Evolutionary conservation across 2,329 filamentous ascomycete species (phyloP).

Genomic region (Nectriaceae sp.): DNA sequence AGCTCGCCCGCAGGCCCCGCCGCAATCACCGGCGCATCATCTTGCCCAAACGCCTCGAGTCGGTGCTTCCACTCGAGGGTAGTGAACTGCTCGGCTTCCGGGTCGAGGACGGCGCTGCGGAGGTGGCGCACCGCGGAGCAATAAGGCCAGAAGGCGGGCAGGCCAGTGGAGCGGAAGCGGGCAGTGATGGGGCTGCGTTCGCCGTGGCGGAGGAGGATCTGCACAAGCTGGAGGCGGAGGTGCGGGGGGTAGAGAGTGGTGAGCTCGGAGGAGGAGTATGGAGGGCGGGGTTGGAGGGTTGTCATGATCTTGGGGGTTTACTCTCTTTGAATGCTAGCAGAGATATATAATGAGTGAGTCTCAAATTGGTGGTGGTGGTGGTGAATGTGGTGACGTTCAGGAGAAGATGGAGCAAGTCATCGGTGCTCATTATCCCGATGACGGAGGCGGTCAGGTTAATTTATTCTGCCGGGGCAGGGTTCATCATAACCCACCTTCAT

Average conservation of each 20-base stretch:
- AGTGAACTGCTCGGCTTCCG: slow-evolving; percentile 41
- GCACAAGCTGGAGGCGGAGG: slow-evolving; percentile 84
- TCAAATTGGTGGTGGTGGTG: not conserved
- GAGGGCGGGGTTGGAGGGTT: slow-evolving; percentile 69
- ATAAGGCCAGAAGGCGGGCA: slow-evolving; percentile 82
- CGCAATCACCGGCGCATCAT: slow-evolving; percentile 71
- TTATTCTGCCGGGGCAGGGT: slow-evolving; percentile 1
- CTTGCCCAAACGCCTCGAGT: slow-evolving; percentile 77
- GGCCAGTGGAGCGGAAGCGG: slow-evolving; percentile 80
- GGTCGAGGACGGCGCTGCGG: slow-evolving; percentile 51
- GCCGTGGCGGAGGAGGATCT: slow-evolving; percentile 81
- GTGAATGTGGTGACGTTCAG: not conserved
- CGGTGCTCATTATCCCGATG: not conserved
- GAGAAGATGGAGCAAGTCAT: not conserved
- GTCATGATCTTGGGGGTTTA: slow-evolving; percentile 65
- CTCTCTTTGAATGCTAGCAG: too few relatives aligned
- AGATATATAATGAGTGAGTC: not conserved
- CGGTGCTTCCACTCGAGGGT: slow-evolving; percentile 66
- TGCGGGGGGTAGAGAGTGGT: slow-evolving; percentile 75
- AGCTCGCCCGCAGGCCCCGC: slow-evolving; percentile 67
- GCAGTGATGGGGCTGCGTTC: slow-evolving; percentile 81
- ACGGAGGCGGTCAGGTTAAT: not conserved
- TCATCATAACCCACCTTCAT: too few relatives aligned
- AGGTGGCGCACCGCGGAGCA: slow-evolving; percentile 77
- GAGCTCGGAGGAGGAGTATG: slow-evolving; percentile 82